Conservation (phyloP, 2,329 filamentous ascomycete species). For the Fusarium aywerte region DNA sequence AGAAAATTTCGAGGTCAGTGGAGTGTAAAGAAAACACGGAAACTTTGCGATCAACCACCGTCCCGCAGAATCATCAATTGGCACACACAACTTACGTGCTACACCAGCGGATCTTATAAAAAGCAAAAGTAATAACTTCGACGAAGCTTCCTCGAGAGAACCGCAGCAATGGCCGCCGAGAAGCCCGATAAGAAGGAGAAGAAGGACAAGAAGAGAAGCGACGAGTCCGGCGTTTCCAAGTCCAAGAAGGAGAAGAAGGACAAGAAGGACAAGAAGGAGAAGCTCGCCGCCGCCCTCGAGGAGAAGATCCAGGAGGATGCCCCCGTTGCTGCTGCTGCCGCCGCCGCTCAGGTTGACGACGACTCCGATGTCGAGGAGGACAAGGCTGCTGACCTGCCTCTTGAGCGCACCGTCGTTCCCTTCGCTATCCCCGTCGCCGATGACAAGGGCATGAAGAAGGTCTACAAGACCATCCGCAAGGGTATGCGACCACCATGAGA, state of each 20-base stretch:
- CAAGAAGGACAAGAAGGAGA: conserved; percentile 80
- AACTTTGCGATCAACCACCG: conserved; percentile 42
- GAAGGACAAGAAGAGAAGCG: conserved; percentile 70
- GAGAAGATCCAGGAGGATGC: conserved; percentile 70
- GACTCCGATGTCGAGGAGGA: conserved; percentile 61
- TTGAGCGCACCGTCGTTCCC: conserved; percentile 75
- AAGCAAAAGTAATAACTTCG: conserved; percentile 24
- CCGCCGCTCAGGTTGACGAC: conserved; percentile 53
- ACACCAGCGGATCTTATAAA: conserved; percentile 9
- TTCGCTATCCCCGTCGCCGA: conserved; percentile 85
- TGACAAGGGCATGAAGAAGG: conserved; percentile 77
- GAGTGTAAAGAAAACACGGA: conserved; percentile 43
- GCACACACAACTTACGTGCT: conserved; percentile 14
- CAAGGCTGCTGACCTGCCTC: conserved; percentile 54
- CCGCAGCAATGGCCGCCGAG: conserved; percentile 59
- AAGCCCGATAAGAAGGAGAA: conserved; percentile 64
- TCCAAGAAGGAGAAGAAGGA: conserved; percentile 70
- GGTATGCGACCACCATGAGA: conserved; percentile 54
- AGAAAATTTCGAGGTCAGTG: conserved; percentile 49
- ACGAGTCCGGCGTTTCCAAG: conserved; percentile 64
- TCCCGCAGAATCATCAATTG: conserved; percentile 40
- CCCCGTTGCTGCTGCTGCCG: conserved; percentile 56
- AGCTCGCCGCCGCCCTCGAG: conserved; percentile 73
- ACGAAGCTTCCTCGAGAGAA: conserved; percentile 28
- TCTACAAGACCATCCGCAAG: conserved; percentile 66